phyloP scores from a whole-genome alignment of 768 basidiomycete species.

The Fomitopsis serialis region DNA sequence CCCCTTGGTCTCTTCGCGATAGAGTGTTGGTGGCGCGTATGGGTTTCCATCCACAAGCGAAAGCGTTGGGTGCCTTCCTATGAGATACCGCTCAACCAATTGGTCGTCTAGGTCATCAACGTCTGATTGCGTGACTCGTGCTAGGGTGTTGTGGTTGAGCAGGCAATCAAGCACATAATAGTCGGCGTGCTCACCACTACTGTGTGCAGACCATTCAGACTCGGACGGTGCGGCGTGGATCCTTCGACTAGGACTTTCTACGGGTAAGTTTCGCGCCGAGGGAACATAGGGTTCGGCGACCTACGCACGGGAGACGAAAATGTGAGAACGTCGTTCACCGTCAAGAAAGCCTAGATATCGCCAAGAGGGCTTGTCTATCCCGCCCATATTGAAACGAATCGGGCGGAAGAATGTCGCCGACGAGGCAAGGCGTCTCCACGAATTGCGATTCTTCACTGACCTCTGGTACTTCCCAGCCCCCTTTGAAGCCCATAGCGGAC shows the following conservation, averaged over 20 bases:
- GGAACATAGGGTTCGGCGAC: constrained; percentile 33
- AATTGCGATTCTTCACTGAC: constrained; percentile 15
- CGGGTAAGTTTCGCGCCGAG: neutral
- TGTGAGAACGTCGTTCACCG: constrained; percentile 13
- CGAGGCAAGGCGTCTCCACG: constrained; percentile 8
- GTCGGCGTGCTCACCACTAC: neutral
- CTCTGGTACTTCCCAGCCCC: constrained; percentile 16
- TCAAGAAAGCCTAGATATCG: constrained; percentile 9
- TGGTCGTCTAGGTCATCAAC: neutral
- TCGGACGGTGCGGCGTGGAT: neutral
- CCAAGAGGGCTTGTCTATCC: constrained; percentile 6
- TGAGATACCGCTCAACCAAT: neutral
- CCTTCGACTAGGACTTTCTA: neutral
- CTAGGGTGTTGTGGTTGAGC: too few relatives aligned
- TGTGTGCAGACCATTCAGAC: neutral
- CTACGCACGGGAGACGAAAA: constrained; percentile 26
- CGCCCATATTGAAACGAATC: neutral
- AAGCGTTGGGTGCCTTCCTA: neutral
- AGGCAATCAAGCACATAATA: neutral
- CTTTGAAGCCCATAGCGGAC: constrained; percentile 13
- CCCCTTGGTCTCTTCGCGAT: neutral
- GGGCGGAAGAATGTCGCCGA: constrained; percentile 8
- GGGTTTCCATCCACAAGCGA: neutral
- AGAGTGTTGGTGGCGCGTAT: neutral
- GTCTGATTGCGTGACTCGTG: neutral